Conservation (phyloP, 208 protist species). For the Acanthamoeba divionensis region DNA sequence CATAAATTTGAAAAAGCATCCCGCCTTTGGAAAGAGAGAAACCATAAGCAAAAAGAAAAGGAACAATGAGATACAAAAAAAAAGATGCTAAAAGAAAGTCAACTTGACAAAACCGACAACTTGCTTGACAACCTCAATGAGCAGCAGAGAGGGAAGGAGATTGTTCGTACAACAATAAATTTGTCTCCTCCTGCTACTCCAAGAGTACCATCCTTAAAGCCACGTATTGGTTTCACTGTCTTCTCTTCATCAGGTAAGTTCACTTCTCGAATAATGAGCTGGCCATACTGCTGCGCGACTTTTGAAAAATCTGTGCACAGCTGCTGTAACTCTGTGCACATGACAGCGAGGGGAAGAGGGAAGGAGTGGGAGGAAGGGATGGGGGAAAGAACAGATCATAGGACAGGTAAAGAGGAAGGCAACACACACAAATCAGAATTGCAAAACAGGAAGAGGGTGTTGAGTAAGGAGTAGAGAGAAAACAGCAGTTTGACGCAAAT, state of each 20-base stretch:
- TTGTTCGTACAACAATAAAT: conserved; percentile 19
- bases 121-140: no score
- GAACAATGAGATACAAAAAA: background rate
- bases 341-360: no score
- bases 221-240: background rate
- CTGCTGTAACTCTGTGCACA: background rate
- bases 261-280: conserved; percentile 33
- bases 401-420: no score
- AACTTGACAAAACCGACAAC: no score
- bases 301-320: conserved; percentile 17
- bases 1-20: conserved; percentile 60
- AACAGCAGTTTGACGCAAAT: no score
- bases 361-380: background rate
- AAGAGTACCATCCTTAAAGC: background rate
- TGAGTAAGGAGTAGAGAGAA: no score
- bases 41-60: background rate
- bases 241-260: background rate
- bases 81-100: background rate
- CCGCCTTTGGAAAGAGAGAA: background rate
- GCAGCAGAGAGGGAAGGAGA: no score
- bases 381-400: background rate
- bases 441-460: no score
- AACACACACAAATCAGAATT: no score
- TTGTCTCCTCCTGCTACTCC: conserved; percentile 48
- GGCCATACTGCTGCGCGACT: background rate